Percentiles rank a stretch among this genome's conserved stretches.
phyloP scores from a whole-genome alignment of 768 basidiomycete genomes.

The Termitomyces titanicus region DNA sequence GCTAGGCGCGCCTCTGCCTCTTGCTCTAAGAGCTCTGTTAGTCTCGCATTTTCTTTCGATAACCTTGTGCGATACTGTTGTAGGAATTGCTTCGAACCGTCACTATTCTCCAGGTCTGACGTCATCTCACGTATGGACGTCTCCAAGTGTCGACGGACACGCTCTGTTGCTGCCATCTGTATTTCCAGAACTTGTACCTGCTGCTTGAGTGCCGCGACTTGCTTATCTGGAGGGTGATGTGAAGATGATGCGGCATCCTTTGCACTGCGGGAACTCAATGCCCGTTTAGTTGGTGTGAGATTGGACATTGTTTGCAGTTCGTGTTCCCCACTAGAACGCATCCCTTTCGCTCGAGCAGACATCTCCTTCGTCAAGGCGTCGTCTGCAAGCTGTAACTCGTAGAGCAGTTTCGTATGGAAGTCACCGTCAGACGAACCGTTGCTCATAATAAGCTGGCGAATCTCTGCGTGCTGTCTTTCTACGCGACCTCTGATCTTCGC shows the following conservation, averaged over 20 bases:
- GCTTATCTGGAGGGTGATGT: constrained; percentile 41
- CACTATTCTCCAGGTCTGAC: constrained; percentile 57
- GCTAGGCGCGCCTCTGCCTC: constrained; percentile 60
- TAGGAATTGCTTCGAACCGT: constrained; percentile 62
- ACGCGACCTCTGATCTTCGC: constrained; percentile 58
- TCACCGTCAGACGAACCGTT: constrained; percentile 54
- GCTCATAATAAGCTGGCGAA: constrained; percentile 60
- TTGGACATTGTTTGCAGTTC: constrained; percentile 38
- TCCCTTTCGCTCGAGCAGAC: constrained; percentile 31
- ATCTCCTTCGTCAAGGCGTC: constrained; percentile 53
- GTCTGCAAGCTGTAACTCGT: constrained; percentile 60
- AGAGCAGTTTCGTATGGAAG: constrained; percentile 59
- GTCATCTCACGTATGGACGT: constrained; percentile 55
- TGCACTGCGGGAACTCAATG: constrained; percentile 22
- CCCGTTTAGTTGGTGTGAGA: constrained; percentile 45
- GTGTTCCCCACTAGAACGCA: constrained; percentile 29
- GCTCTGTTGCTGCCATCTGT: constrained; percentile 64
- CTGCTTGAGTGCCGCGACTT: constrained; percentile 50
- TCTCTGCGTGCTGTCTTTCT: constrained; percentile 67
- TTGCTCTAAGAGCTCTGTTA: constrained; percentile 55
- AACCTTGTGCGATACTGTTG: constrained; percentile 54
- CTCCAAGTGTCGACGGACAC: constrained; percentile 64
- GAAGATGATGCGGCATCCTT: constrained; percentile 29
- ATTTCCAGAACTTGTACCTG: constrained; percentile 68
- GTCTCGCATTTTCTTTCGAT: constrained; percentile 51